Evolutionary conservation across 1,284 basidiomycete species (phyloP), one percentile per base, ranked within the genome.

Genomic region (Moesziomyces parantarcticus): DNA sequence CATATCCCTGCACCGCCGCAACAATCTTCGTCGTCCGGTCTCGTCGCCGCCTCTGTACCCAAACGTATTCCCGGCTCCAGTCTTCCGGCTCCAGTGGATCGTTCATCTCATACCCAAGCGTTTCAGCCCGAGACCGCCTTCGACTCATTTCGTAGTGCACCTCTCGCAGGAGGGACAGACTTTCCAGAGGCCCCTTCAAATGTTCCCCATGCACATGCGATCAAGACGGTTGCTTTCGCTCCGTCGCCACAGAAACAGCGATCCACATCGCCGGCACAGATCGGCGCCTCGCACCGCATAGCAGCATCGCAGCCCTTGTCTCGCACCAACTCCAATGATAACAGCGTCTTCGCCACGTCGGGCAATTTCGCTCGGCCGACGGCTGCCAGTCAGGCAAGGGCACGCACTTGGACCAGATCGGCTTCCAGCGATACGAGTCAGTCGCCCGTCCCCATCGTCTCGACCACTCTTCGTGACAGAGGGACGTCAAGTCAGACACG

Each of bases 201-300:
- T 4, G 62, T 46, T 22, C 63, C 64, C 3, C 41, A 22, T 3
- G 64, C 55, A 1, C 47, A 53, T 11, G 59, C 26, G 22, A 47
- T 39, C 41, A 80, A 76, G 48, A 58, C 71, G 5, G 77, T 80
- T 16, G 78, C 77, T 8, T 80, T 80, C 36, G 78, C 78, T n/a
- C 78, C 78, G 13, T 80, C 78, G 5, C 78, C 78, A 22, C 76
- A 77, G 44, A 80, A 80, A 58, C 63, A 64, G 52, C 57, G 61
- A 6, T 60, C 67, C 22, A 50, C 41, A 0, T 62, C 54, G 34
- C 61, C 71, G 3, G 50, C 63, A 20, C 56, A 45, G 1, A 11
- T 36, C 9, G 34, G 18, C 9, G 34, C 50, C 10, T 11, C 44
- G 7, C 34, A 58, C 21, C 58, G 46, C 40, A 32, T 20, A 3